phyloP scores from a whole-genome alignment of 495 filamentous ascomycete species.

The Hypoxylon cercidicola region DNA sequence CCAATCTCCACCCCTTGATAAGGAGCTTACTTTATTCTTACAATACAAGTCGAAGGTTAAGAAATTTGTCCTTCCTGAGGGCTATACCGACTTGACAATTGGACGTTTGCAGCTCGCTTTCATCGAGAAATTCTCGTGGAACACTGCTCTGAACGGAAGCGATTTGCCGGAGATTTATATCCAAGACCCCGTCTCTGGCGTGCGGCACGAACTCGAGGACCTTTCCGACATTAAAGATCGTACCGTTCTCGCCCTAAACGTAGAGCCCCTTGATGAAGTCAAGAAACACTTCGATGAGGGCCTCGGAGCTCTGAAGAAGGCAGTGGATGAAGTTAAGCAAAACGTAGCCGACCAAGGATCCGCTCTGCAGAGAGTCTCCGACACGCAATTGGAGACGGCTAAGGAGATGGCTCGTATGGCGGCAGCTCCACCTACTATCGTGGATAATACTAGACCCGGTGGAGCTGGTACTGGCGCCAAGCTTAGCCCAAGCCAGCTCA shows the following conservation, averaged over 20 bases:
- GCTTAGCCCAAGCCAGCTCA: slow-evolving; percentile 64
- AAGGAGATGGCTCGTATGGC: slow-evolving; percentile 90
- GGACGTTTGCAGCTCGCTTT: slow-evolving; percentile 94
- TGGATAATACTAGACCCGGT: slow-evolving; percentile 50
- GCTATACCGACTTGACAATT: slow-evolving; percentile 82
- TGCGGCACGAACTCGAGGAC: slow-evolving; percentile 95
- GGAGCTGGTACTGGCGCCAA: slow-evolving; percentile 46
- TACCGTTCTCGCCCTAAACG: slow-evolving; percentile 90
- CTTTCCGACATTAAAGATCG: slow-evolving; percentile 94
- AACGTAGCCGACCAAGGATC: slow-evolving; percentile 82
- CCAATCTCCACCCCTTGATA: slow-evolving; percentile 80
- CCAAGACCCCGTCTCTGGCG: slow-evolving; percentile 92
- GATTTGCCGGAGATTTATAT: slow-evolving; percentile 98
- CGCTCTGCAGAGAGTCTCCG: slow-evolving; percentile 86
- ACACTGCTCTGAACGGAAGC: slow-evolving; percentile 90
- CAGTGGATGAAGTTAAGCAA: slow-evolving; percentile 84
- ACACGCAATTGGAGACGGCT: slow-evolving; percentile 88
- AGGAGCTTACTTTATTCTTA: slow-evolving; percentile 93
- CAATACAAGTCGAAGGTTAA: slow-evolving; percentile 98
- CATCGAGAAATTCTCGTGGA: slow-evolving; percentile 99
- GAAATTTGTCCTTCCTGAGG: slow-evolving; percentile 90
- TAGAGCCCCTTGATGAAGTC: slow-evolving; percentile 95
- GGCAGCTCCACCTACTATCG: slow-evolving; percentile 66
- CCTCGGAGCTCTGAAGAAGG: slow-evolving; percentile 76
- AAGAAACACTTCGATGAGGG: slow-evolving; percentile 96